phyloP scores from a whole-genome alignment of 1,284 basidiomycete genomes.

The Ganoderma meredithae region DNA sequence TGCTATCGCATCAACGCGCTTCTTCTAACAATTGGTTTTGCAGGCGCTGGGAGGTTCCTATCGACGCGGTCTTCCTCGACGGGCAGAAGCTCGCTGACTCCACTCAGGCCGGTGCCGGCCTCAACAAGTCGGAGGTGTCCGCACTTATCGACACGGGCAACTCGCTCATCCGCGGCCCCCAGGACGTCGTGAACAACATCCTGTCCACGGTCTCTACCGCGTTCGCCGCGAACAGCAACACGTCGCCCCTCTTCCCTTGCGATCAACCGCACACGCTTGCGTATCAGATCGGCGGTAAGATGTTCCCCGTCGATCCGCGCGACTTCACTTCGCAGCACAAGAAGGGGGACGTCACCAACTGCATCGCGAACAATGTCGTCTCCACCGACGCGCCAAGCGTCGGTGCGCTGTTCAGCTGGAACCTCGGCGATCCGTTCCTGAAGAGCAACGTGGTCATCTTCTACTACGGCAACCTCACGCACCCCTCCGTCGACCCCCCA shows the following conservation, averaged over 20 bases:
- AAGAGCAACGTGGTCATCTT: constrained; percentile 55
- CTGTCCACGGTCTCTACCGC: constrained; percentile 45
- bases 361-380: constrained; percentile 55
- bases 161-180: constrained; percentile 48
- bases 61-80: constrained; percentile 65
- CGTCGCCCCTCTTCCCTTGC: constrained; percentile 48
- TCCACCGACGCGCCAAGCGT: constrained; percentile 31
- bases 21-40: not conserved
- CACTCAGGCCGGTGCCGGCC: constrained; percentile 43
- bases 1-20: not conserved
- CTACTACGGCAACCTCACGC: constrained; percentile 71
- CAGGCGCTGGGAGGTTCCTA: constrained; percentile 64
- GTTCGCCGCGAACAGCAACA: constrained; percentile 39
- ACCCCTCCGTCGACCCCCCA: constrained; percentile 69
- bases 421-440: constrained; percentile 50
- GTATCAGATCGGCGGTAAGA: constrained; percentile 68
- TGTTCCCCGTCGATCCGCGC: constrained; percentile 72
- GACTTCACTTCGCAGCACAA: constrained; percentile 59
- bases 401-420: constrained; percentile 41
- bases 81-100: constrained; percentile 56
- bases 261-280: constrained; percentile 58
- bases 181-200: constrained; percentile 51
- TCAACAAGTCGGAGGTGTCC: constrained; percentile 46
- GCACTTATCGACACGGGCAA: constrained; percentile 61
- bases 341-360: constrained; percentile 49